Conservation (phyloP, 2,329 filamentous ascomycete genomes). For the Phialophora tarda region DNA sequence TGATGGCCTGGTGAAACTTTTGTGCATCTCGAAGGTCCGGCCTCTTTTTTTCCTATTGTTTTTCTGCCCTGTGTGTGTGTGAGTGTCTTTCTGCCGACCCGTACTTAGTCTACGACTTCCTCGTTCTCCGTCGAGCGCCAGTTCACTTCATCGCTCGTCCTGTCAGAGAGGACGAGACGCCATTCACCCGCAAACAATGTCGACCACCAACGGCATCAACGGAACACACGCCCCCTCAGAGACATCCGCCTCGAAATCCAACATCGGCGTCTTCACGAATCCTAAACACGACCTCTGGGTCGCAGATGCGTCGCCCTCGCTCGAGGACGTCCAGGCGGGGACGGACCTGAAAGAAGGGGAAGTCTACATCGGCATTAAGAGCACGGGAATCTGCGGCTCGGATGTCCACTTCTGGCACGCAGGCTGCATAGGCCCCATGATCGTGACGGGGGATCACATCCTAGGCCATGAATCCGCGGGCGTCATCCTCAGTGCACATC, state of each 20-base stretch:
- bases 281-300: constrained; percentile 91
- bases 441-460: constrained; percentile 85
- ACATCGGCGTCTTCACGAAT: constrained; percentile 97
- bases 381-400: constrained; percentile 94
- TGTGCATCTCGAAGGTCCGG: neutral
- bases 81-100: neutral
- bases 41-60: neutral
- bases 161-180: neutral
- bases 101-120: neutral
- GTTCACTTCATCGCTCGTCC: neutral
- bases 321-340: constrained; percentile 74
- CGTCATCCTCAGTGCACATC: constrained; percentile 73
- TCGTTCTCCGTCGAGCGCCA: neutral
- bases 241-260: constrained; percentile 48
- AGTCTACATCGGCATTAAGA: constrained; percentile 86
- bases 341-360: constrained; percentile 76
- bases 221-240: constrained; percentile 2
- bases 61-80: neutral
- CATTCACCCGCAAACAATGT: neutral
- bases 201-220: neutral
- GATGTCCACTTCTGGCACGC: constrained; percentile 98
- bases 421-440: constrained; percentile 94
- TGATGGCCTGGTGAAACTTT: neutral
- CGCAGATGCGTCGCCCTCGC: constrained; percentile 73
- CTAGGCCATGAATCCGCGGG: constrained; percentile 92